Evolutionary conservation across 352 stramenopile species (phyloP), one percentile per base, ranked within the genome.

Genomic region (Pythium phragmitis): DNA sequence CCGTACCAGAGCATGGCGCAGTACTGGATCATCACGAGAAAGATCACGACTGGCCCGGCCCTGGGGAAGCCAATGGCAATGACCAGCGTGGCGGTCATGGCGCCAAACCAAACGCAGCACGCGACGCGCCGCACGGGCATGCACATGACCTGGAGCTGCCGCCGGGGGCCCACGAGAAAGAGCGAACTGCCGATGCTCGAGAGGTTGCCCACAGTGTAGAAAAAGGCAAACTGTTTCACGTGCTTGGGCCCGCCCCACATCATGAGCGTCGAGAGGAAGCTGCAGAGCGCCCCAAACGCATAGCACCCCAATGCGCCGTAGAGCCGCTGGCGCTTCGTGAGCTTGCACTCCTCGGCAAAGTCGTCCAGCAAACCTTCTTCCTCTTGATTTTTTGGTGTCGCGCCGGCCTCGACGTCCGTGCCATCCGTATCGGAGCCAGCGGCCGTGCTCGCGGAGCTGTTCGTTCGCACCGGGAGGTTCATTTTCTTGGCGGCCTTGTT

Each of bases 141-240:
- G 56, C 83, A 94, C 85, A 94, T 94, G 61, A 94, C 79, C 60
- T 89, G 82, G 47, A 91, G 53, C 70, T 94, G 85, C 9, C 82
- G 60, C 68, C 67, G 67, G 11, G 85, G 85, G 0, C 85, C 83
- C 13, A 91, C 80, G 42, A 94, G 73, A 58, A 94, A 94, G 19
- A 92, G 70, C 30, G 85, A 94, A 23, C 76, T 89, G 49, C 83
- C 82, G 47, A 94, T 89, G 41, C 80, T 88, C 69, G 79, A 88
- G 21, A 94, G 74, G 57, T 77, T 90, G n/a, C 85, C 82, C 33
- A 94, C 64, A 13, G 84, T 92, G 65, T 94, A 94, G 68, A 94
- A 92, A 72, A 94, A 94, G 21, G 72, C 85, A 65, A 94, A 94
- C 60, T 91, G 81, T 62, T 91, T 92, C 16, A 94, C 68, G 68